phyloP scores from a whole-genome alignment of 2,329 filamentous ascomycete genomes.

The Didymella sp. region DNA sequence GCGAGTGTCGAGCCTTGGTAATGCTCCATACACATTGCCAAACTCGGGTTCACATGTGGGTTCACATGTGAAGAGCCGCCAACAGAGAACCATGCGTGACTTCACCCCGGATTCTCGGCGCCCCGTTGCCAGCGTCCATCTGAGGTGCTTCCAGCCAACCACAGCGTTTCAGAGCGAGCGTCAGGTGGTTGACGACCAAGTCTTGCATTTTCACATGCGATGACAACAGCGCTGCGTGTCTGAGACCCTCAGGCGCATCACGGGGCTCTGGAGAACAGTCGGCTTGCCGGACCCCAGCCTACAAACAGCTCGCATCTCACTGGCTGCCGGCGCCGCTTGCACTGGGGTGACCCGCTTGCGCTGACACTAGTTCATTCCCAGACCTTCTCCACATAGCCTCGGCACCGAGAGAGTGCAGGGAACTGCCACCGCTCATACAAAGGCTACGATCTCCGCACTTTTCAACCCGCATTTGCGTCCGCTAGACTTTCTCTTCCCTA shows the following conservation, averaged over 20 bases:
- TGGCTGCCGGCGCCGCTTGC: constrained; percentile 24
- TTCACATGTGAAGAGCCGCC: constrained; percentile 14
- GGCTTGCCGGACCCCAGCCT: constrained; percentile 22
- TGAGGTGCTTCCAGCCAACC: constrained; percentile 8
- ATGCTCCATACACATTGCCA: constrained; percentile 9
- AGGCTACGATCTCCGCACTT: constrained; percentile 37
- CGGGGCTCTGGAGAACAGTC: constrained; percentile 13
- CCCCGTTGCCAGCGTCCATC: constrained; percentile 10
- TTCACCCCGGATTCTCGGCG: constrained; percentile 19
- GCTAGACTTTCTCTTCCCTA: constrained; percentile 26
- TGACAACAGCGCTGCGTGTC: constrained; percentile 5
- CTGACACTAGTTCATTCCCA: constrained; percentile 33
- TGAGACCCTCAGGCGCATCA: constrained; percentile 13
- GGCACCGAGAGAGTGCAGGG: constrained; percentile 36
- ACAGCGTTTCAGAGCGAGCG: constrained; percentile 4
- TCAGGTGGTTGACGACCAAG: constrained; percentile 16
- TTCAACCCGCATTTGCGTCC: constrained; percentile 31
- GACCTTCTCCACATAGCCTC: constrained; percentile 36
- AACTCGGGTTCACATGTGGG: constrained; percentile 17
- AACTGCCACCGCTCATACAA: constrained; percentile 35
- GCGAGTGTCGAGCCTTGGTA: constrained; percentile 1
- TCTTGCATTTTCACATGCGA: constrained; percentile 21
- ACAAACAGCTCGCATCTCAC: constrained; percentile 38
- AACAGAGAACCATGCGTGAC: constrained; percentile 15
- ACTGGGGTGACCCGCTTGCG: constrained; percentile 20